A percentile compares a stretch with the other conserved stretches of the same genome.
Evolutionary conservation across 495 filamentous ascomycete genomes (phyloP).

Genomic region (Massariosphaeria phaeospora): DNA sequence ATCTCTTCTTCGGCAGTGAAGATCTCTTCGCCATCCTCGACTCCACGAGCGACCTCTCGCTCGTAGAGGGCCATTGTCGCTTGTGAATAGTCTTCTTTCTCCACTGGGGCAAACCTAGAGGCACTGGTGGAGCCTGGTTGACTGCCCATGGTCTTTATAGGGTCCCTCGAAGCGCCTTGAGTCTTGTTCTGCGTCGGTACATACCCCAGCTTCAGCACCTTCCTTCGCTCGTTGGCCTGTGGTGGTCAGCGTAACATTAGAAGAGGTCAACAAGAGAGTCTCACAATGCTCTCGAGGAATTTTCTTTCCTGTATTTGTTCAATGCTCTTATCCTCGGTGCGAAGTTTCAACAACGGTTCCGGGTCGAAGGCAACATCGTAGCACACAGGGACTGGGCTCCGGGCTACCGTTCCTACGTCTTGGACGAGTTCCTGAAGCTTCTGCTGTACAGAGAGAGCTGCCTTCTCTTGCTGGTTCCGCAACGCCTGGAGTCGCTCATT

Average conservation of each 20-base stretch:
- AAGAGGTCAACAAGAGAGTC: constrained; percentile 23
- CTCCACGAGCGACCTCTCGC: constrained; percentile 84
- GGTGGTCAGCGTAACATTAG: neutral
- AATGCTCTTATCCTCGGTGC: constrained; percentile 60
- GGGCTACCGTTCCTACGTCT: neutral
- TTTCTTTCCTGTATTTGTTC: constrained; percentile 58
- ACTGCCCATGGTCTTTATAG: constrained; percentile 31
- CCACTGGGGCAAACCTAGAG: constrained; percentile 67
- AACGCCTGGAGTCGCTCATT: constrained; percentile 65
- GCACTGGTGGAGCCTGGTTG: constrained; percentile 47
- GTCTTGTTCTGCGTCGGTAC: constrained; percentile 53
- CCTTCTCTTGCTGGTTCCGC: constrained; percentile 62
- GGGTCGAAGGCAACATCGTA: constrained; percentile 53
- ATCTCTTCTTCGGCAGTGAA: constrained; percentile 89
- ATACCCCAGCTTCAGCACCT: constrained; percentile 64
- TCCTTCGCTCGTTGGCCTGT: constrained; percentile 57
- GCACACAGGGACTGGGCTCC: no score
- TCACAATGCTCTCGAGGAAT: constrained; percentile 57
- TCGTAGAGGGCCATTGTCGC: constrained; percentile 90
- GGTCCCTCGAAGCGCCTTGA: constrained; percentile 32
- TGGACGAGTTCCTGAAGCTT: constrained; percentile 48
- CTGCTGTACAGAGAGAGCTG: constrained; percentile 56
- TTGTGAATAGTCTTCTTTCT: constrained; percentile 83
- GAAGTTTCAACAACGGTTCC: constrained; percentile 64
- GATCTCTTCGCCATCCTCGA: constrained; percentile 92